These are phyloP conservation scores for Termitomyces sp. DNA, from an alignment of 768 basidiomycete species.

Conservation along the genomic window DNA sequence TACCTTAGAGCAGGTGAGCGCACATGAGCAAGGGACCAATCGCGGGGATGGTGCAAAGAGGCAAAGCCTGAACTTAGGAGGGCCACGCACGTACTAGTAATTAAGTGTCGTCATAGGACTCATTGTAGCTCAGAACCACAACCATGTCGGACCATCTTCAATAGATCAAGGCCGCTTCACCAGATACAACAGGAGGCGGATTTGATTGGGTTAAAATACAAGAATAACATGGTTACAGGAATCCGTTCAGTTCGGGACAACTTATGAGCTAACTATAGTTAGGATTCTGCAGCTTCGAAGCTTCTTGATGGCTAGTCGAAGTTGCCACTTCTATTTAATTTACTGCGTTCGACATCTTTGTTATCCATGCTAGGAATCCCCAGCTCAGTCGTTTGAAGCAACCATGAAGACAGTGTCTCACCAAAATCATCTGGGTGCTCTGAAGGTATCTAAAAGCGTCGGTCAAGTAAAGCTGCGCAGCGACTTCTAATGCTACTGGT, in stretches of 20 bases:
- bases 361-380: neutral
- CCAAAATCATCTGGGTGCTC: neutral
- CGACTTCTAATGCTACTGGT: no score
- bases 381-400: no score
- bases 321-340: neutral
- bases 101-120: slow-evolving; percentile 92
- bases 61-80: slow-evolving; percentile 92
- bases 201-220: no score
- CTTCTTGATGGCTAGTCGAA: no score
- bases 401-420: neutral
- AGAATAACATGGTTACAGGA: no score
- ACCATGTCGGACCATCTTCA: no score
- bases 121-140: no score
- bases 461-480: no score
- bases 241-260: no score
- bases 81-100: slow-evolving; percentile 80
- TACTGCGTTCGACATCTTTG: neutral
- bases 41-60: slow-evolving; percentile 83
- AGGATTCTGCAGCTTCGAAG: neutral
- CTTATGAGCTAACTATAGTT: no score
- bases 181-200: no score
- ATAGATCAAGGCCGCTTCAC: no score
- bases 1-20: slow-evolving; percentile 75
- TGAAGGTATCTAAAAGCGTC: neutral
- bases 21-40: slow-evolving; percentile 93